A percentile compares a stretch with the other conserved stretches of the same genome.
phyloP scores from a whole-genome alignment of 1,284 basidiomycete species.

The Puccinia triticina region DNA sequence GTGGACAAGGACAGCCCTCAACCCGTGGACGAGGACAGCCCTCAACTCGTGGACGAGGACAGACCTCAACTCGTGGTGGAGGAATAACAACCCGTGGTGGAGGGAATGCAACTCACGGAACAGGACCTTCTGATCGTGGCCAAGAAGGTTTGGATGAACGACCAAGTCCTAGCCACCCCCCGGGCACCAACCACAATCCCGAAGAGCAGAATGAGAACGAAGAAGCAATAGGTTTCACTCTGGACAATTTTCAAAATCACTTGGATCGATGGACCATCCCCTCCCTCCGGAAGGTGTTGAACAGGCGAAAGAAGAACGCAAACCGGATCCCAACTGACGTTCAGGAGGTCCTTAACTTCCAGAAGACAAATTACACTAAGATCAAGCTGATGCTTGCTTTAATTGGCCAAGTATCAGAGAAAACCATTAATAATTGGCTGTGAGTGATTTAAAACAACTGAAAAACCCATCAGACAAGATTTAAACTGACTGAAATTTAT shows the following conservation, averaged over 20 bases:
- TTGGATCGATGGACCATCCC: not conserved
- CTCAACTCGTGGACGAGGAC: no score
- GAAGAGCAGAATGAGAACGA: no score
- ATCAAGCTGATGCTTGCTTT: not conserved
- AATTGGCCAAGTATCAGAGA: not conserved
- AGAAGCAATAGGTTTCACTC: not conserved
- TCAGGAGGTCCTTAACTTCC: not conserved
- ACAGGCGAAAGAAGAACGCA: not conserved
- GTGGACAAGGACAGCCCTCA: no score
- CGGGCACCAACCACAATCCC: no score
- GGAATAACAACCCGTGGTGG: no score
- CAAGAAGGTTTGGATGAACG: no score
- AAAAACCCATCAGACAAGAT: not conserved
- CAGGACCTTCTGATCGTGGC: no score
- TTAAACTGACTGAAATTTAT: not conserved
- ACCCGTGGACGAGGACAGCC: no score
- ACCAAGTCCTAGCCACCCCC: no score
- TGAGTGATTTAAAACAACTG: not conserved
- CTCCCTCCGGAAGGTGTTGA: not conserved
- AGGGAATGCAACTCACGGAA: no score
- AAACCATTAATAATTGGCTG: not conserved
- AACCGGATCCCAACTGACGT: not conserved
- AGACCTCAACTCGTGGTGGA: no score
- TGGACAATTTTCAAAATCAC: not conserved
- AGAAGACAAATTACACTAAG: conserved; percentile 2